Conservation (phyloP, 108 stramenopile species). For the Aurantiochytrium sp. region DNA sequence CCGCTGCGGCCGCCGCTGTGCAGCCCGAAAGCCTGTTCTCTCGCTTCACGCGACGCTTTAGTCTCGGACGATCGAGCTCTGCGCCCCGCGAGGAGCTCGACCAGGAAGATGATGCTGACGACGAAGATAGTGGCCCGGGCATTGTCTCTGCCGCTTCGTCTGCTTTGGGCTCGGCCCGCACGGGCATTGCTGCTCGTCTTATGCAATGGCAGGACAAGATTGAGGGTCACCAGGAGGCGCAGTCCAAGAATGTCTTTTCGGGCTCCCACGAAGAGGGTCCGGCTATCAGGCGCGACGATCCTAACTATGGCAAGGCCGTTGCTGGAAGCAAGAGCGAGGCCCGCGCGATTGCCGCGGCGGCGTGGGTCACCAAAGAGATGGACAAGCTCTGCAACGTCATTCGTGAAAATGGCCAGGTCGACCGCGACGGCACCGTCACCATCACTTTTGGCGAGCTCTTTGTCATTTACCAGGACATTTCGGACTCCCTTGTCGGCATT, state of each 20-base stretch:
- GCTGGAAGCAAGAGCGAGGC: slow-evolving; percentile 13
- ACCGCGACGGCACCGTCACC: background rate
- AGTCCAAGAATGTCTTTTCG: background rate
- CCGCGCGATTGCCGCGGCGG: background rate
- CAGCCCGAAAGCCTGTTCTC: background rate
- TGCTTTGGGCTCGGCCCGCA: background rate
- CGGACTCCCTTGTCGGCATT: background rate
- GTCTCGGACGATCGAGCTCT: background rate
- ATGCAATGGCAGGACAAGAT: slow-evolving; percentile 12
- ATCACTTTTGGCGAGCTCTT: background rate
- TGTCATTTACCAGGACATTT: background rate
- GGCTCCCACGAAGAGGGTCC: background rate
- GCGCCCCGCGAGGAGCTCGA: background rate
- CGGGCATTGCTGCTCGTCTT: background rate
- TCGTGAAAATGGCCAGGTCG: background rate
- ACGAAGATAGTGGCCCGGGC: background rate
- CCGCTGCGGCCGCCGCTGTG: background rate
- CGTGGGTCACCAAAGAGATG: background rate
- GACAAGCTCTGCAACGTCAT: background rate
- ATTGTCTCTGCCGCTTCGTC: background rate
- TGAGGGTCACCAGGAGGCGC: background rate
- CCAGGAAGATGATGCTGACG: background rate
- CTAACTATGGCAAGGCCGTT: background rate
- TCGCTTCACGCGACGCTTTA: background rate
- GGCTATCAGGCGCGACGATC: background rate